These are phyloP conservation scores for Saccharomyces uvarum DNA, from an alignment of 1,139 yeast genomes.

Conservation along the genomic window DNA sequence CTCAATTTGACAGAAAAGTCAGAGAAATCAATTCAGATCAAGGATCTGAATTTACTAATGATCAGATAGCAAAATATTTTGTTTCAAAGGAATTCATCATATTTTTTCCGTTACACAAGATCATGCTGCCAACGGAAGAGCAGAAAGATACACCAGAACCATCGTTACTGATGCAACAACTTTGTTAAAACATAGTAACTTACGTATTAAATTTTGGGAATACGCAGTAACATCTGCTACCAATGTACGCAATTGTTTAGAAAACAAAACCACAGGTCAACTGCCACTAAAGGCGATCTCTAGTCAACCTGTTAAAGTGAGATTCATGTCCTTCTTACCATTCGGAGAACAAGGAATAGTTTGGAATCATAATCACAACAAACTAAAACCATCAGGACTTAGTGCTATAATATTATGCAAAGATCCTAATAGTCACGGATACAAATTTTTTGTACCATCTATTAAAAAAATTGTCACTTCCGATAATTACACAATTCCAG, in stretches of 20 bases:
- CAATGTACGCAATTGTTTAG: slow-evolving; percentile 4
- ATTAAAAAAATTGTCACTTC: not conserved
- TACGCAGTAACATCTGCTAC: slow-evolving; percentile 5
- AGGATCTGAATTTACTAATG: too few relatives aligned
- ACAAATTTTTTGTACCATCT: not conserved
- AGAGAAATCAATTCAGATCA: too few relatives aligned
- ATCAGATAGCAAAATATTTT: not conserved
- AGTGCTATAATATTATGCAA: too few relatives aligned
- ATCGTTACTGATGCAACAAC: slow-evolving; percentile 4
- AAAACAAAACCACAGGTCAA: not conserved
- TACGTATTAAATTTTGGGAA: slow-evolving; percentile 4
- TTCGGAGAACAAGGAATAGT: too few relatives aligned
- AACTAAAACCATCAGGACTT: too few relatives aligned
- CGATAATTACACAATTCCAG: not conserved
- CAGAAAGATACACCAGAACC: slow-evolving; percentile 4
- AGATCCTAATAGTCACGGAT: not conserved
- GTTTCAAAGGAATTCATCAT: not conserved
- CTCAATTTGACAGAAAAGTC: too few relatives aligned
- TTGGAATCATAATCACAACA: too few relatives aligned
- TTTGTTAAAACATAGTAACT: slow-evolving; percentile 1
- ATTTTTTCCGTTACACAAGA: not conserved
- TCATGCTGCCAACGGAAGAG: slow-evolving; percentile 1
- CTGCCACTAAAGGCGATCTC: not conserved
- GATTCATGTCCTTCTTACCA: too few relatives aligned
- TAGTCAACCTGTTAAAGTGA: too few relatives aligned